phyloP scores from a whole-genome alignment of 2,329 filamentous ascomycete species.

The Cephalotrichum gorgonifer region DNA sequence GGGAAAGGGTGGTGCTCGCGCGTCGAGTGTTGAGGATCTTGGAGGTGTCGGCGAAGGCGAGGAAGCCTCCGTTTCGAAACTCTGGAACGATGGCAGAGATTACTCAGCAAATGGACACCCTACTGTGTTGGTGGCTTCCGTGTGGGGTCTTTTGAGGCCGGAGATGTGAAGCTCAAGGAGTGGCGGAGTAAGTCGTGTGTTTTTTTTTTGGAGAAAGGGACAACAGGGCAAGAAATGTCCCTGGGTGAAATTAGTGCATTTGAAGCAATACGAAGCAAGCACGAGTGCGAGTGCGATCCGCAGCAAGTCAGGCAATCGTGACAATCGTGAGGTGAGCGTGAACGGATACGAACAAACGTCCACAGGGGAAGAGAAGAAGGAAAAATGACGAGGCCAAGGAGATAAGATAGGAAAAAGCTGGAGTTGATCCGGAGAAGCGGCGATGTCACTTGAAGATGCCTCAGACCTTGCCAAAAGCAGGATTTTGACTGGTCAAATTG shows the following conservation, averaged over 20 bases:
- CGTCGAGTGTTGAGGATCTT: not conserved
- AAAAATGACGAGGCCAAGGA: conserved; percentile 13
- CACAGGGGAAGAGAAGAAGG: conserved; percentile 12
- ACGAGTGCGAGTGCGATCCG: not conserved
- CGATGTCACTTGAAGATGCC: conserved; percentile 1
- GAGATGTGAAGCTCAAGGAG: conserved; percentile 23
- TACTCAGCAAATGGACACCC: conserved; percentile 1
- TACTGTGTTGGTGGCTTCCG: too few species aligned
- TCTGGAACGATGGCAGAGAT: not conserved
- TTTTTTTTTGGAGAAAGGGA: conserved; percentile 8
- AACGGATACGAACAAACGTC: not conserved
- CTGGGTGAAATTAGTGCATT: not conserved
- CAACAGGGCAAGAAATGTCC: conserved; percentile 6
- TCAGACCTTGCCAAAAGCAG: not conserved
- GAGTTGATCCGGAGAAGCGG: not conserved
- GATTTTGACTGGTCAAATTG: not conserved
- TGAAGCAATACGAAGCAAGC: not conserved
- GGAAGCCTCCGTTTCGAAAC: not conserved
- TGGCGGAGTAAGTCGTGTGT: conserved; percentile 36
- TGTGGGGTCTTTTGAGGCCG: too few species aligned
- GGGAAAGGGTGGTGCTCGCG: not conserved
- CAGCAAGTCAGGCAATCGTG: not conserved
- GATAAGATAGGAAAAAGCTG: conserved; percentile 1
- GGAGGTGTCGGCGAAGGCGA: not conserved
- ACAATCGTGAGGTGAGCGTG: too few species aligned